These are phyloP conservation scores for Hymenoscyphus albidus DNA, from an alignment of 2,329 filamentous ascomycete species.

Conservation along the genomic window DNA sequence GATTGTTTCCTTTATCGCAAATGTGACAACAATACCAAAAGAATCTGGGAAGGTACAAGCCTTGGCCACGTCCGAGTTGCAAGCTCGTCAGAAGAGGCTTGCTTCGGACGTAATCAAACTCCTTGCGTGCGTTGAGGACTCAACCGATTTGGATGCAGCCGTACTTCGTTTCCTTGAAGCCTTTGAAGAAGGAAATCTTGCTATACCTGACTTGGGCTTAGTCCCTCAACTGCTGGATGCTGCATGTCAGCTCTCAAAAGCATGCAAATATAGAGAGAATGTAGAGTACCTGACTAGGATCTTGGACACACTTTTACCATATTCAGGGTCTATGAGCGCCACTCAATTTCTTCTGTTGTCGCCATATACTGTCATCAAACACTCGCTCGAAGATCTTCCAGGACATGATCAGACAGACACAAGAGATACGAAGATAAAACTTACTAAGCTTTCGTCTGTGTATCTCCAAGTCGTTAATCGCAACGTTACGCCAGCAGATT, in stretches of 20 bases:
- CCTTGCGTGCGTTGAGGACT: conserved; percentile 14
- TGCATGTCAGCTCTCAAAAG: conserved; percentile 19
- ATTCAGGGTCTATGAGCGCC: conserved; percentile 20
- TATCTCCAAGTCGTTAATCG: conserved; percentile 28
- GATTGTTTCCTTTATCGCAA: no score
- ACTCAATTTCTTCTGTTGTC: conserved; percentile 23
- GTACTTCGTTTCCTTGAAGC: conserved; percentile 24
- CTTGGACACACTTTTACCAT: conserved; percentile 21
- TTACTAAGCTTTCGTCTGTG: conserved; percentile 26
- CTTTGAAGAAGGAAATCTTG: conserved; percentile 25
- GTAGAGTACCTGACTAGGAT: conserved; percentile 21
- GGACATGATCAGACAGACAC: neutral
- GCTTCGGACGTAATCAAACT: conserved; percentile 23
- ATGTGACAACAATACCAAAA: neutral
- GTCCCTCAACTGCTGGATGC: conserved; percentile 18
- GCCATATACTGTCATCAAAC: conserved; percentile 20
- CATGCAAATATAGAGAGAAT: conserved; percentile 14
- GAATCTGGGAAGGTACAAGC: neutral
- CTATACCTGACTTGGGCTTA: conserved; percentile 13
- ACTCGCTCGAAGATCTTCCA: conserved; percentile 12
- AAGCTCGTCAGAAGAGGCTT: conserved; percentile 22
- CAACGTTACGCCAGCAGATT: conserved; percentile 13
- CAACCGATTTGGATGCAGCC: conserved; percentile 20
- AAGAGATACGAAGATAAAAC: conserved; percentile 4
- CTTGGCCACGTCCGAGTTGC: neutral